Evolutionary conservation across 2,329 filamentous ascomycete genomes (phyloP).

Genomic region (Phyllosticta paracitricarpa): DNA sequence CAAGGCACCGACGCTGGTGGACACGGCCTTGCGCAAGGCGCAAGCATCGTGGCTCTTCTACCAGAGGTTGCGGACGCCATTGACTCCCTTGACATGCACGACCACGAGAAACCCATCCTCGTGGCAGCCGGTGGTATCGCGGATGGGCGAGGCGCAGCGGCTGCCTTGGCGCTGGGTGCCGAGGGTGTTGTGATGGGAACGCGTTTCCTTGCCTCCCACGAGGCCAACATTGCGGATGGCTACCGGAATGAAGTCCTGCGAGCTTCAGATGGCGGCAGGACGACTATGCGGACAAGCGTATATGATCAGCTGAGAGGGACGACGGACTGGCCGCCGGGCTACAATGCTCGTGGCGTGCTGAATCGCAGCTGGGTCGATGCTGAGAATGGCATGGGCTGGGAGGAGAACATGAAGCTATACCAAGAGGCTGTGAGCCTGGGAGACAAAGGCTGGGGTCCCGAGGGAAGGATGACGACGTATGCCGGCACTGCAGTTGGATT

Average conservation of each 20-base stretch:
- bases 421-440: slow-evolving; percentile 40
- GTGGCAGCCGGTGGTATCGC: slow-evolving; percentile 52
- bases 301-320: slow-evolving; percentile 45
- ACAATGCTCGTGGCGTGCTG: slow-evolving; percentile 48
- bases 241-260: slow-evolving; percentile 39
- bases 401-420: slow-evolving; percentile 37
- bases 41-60: slow-evolving; percentile 46
- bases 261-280: slow-evolving; percentile 41
- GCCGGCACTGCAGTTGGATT: slow-evolving; percentile 53
- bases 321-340: slow-evolving; percentile 46
- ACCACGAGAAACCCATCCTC: slow-evolving; percentile 25
- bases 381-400: slow-evolving; percentile 28
- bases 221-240: slow-evolving; percentile 37
- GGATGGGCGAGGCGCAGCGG: slow-evolving; percentile 46
- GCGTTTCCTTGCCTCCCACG: slow-evolving; percentile 46
- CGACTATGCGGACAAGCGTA: slow-evolving; percentile 40
- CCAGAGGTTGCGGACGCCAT: slow-evolving; percentile 47
- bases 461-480: slow-evolving; percentile 48
- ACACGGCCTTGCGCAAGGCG: slow-evolving; percentile 47
- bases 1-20: slow-evolving; percentile 58
- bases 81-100: slow-evolving; percentile 13
- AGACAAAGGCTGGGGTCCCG: slow-evolving; percentile 43
- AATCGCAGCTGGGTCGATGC: slow-evolving; percentile 43
- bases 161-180: slow-evolving; percentile 45
- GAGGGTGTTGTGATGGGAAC: slow-evolving; percentile 52